These are phyloP conservation scores for Halteria grandinella DNA, from an alignment of 73 alveolate genomes.

Conservation along the genomic window DNA sequence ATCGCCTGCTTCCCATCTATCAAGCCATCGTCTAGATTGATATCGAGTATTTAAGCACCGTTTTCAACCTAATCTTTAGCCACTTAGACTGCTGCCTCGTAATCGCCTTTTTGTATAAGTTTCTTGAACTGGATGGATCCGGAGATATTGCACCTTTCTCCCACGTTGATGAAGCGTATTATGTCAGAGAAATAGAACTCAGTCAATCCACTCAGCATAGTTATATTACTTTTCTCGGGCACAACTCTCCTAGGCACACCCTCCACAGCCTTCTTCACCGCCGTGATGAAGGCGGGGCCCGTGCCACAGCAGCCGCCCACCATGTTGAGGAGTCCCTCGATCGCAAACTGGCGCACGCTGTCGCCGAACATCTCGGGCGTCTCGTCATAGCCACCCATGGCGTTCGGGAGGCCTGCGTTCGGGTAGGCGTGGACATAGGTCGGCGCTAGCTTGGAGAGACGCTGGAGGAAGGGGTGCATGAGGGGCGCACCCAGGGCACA, in stretches of 20 bases:
- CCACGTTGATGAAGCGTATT: constrained; percentile 78
- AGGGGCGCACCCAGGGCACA: constrained; percentile 88
- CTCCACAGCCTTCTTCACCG: constrained; percentile 59
- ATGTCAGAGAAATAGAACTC: constrained; percentile 62
- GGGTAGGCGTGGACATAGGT: constrained; percentile 87
- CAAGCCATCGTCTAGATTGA: constrained; percentile 86
- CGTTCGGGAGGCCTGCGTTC: constrained; percentile 91
- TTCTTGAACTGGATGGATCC: constrained; percentile 86
- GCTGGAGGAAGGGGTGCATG: constrained; percentile 78
- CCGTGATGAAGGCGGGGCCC: constrained; percentile 73
- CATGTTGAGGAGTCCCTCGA: constrained; percentile 76
- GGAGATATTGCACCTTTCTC: constrained; percentile 89
- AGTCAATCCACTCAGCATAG: constrained; percentile 75
- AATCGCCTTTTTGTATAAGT: constrained; percentile 67
- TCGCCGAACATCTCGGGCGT: constrained; percentile 82
- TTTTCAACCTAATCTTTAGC: constrained; percentile 82
- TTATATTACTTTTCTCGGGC: constrained; percentile 30
- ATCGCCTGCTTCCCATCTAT: constrained; percentile 82
- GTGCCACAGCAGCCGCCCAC: constrained; percentile 97
- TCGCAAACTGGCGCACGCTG: constrained; percentile 63
- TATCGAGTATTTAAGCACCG: constrained; percentile 85
- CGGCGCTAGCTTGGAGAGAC: constrained; percentile 66
- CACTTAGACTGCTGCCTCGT: constrained; percentile 78
- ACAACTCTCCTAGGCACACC: constrained; percentile 51
- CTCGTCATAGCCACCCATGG: constrained; percentile 93